phyloP scores from a whole-genome alignment of 2,329 filamentous ascomycete genomes.

The Claviceps cyperi region DNA sequence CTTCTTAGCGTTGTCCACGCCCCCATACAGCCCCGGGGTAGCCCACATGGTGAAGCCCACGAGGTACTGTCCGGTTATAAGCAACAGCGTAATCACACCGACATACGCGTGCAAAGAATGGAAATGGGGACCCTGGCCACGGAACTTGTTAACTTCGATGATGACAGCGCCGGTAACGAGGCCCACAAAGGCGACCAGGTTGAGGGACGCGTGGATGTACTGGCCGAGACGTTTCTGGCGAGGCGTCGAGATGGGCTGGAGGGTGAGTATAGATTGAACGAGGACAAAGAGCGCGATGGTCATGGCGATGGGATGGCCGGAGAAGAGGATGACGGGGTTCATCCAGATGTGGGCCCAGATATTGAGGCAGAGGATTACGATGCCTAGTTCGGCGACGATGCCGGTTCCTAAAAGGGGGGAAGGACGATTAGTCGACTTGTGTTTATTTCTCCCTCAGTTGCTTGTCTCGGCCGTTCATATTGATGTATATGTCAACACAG shows the following conservation, averaged over 20 bases:
- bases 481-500: too few species aligned
- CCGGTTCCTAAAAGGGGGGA: slow-evolving; percentile 50
- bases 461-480: too few species aligned
- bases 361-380: slow-evolving; percentile 58
- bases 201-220: slow-evolving; percentile 53
- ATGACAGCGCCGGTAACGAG: slow-evolving; percentile 52
- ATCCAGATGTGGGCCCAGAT: slow-evolving; percentile 68
- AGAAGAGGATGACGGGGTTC: slow-evolving; percentile 63
- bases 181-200: slow-evolving; percentile 45
- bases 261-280: slow-evolving; percentile 64
- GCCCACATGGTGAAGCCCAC: slow-evolving; percentile 78
- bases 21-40: slow-evolving; percentile 58
- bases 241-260: slow-evolving; percentile 68
- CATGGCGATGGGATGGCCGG: slow-evolving; percentile 66
- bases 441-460: too few species aligned
- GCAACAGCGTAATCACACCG: slow-evolving; percentile 58
- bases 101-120: slow-evolving; percentile 69
- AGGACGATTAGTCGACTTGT: too few species aligned
- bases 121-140: slow-evolving; percentile 55
- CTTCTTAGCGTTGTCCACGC: slow-evolving; percentile 62
- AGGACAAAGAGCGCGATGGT: slow-evolving; percentile 56
- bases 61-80: slow-evolving; percentile 57
- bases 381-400: slow-evolving; percentile 63
- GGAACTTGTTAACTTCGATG: slow-evolving; percentile 75
- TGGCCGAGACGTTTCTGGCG: slow-evolving; percentile 53